A percentile compares a stretch with the other conserved stretches of the same genome.
These are phyloP conservation scores for Trichoderma sp. DNA, from an alignment of 2,329 filamentous ascomycete genomes.

Conservation along the genomic window DNA sequence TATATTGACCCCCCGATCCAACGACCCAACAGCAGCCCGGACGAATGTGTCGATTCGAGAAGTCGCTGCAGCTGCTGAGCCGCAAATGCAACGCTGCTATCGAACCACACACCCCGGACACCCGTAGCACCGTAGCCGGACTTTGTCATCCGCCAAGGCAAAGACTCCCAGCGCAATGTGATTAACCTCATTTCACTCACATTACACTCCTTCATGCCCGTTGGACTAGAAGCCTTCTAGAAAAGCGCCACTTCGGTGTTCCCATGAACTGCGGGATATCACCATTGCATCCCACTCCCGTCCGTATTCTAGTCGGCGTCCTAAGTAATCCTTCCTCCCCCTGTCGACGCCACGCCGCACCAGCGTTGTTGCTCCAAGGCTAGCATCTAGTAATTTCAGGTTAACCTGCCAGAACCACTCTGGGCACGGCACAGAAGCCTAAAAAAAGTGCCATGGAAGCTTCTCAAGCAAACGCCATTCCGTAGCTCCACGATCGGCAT, in stretches of 20 bases:
- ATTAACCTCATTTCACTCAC: slow-evolving; percentile 15
- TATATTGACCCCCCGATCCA: neutral
- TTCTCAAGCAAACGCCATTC: slow-evolving; percentile 4
- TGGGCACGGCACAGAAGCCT: neutral
- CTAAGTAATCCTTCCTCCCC: neutral
- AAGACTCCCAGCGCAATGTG: neutral
- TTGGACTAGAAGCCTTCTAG: slow-evolving; percentile 14
- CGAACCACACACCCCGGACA: neutral
- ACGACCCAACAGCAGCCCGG: slow-evolving; percentile 15
- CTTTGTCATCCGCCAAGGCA: neutral
- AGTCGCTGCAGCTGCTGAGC: slow-evolving; percentile 5
- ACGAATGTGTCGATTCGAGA: slow-evolving; percentile 9
- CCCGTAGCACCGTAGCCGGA: neutral
- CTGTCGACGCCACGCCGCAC: slow-evolving; percentile 7
- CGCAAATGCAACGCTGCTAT: slow-evolving; percentile 5
- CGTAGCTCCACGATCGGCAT: slow-evolving; percentile 13
- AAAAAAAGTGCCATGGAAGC: neutral
- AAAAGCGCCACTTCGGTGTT: neutral
- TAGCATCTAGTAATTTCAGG: slow-evolving; percentile 1
- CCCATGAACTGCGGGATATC: neutral
- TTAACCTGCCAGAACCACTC: neutral
- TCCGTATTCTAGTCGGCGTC: neutral
- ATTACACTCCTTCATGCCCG: slow-evolving; percentile 12
- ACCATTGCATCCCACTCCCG: neutral
- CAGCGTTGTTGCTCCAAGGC: neutral